These are phyloP conservation scores for Paramecium bursaria DNA, from an alignment of 73 alveolate genomes.

Conservation along the genomic window DNA sequence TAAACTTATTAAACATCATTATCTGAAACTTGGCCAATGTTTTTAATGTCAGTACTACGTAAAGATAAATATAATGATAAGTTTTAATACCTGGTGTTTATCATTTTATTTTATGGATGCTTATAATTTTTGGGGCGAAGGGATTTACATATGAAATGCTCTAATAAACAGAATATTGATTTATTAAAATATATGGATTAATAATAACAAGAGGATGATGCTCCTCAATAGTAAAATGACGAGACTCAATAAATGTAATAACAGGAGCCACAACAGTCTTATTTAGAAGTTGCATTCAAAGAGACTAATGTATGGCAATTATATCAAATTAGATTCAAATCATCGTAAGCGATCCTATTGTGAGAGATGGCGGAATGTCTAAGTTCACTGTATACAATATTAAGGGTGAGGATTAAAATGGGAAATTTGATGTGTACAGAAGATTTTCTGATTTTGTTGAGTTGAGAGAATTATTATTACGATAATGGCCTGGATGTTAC, in stretches of 20 bases:
- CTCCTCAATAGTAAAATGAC: too few relatives aligned
- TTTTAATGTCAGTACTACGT: constrained; percentile 25
- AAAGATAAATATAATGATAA: too few relatives aligned
- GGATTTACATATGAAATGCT: constrained; percentile 62
- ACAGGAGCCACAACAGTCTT: too few relatives aligned
- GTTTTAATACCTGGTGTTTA: constrained; percentile 45
- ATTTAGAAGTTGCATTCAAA: too few relatives aligned
- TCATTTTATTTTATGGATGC: constrained; percentile 7
- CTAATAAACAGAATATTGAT: constrained; percentile 31
- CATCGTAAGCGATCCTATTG: constrained; percentile 11
- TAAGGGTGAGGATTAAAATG: constrained; percentile 64
- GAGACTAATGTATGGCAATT: too few relatives aligned
- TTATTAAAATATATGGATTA: too few relatives aligned
- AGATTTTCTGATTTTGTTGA: constrained; percentile 91
- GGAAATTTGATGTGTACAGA: constrained; percentile 71
- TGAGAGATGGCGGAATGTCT: constrained; percentile 59
- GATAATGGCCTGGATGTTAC: constrained; percentile 92
- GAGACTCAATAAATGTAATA: too few relatives aligned
- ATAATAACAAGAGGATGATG: too few relatives aligned
- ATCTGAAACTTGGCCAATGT: constrained; percentile 34
- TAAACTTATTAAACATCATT: constrained; percentile 23
- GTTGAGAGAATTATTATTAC: constrained; percentile 79
- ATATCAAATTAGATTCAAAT: constrained; percentile 53
- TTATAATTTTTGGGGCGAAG: constrained; percentile 6
- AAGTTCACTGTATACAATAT: constrained; percentile 65